A percentile compares a stretch with the other conserved stretches of the same genome.
Evolutionary conservation across 768 basidiomycete genomes (phyloP).

Genomic region (Podaxis carcinomalis): DNA sequence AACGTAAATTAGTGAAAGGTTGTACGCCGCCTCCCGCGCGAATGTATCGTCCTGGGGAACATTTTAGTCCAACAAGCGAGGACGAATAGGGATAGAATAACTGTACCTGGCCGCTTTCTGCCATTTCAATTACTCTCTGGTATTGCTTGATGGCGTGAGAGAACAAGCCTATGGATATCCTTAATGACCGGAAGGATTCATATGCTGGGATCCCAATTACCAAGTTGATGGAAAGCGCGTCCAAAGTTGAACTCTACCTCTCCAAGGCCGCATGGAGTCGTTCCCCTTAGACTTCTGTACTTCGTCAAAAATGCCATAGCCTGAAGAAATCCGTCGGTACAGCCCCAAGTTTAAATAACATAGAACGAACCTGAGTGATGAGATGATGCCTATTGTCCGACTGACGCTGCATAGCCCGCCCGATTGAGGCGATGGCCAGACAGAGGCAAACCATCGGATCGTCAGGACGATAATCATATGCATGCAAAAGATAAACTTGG

Average conservation of each 20-base stretch:
- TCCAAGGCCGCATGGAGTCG: constrained; percentile 37
- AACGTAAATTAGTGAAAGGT: constrained; percentile 78
- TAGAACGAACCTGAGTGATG: constrained; percentile 53
- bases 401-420: constrained; percentile 90
- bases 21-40: constrained; percentile 81
- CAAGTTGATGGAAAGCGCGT: constrained; percentile 88
- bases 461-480: constrained; percentile 77
- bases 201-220: constrained; percentile 34
- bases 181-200: background rate
- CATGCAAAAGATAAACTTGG: constrained; percentile 84
- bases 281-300: constrained; percentile 66
- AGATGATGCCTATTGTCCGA: constrained; percentile 92
- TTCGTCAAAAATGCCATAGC: constrained; percentile 80
- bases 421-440: constrained; percentile 81
- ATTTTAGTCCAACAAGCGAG: background rate
- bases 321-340: constrained; percentile 29
- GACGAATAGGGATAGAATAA: background rate
- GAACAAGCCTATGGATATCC: constrained; percentile 54
- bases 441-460: constrained; percentile 85
- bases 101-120: constrained; percentile 32
- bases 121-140: constrained; percentile 64
- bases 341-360: background rate
- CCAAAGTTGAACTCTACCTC: constrained; percentile 96
- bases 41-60: constrained; percentile 40
- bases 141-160: constrained; percentile 85